Conservation (phyloP, 108 stramenopile genomes). For the Poteriospumella lacustris region DNA sequence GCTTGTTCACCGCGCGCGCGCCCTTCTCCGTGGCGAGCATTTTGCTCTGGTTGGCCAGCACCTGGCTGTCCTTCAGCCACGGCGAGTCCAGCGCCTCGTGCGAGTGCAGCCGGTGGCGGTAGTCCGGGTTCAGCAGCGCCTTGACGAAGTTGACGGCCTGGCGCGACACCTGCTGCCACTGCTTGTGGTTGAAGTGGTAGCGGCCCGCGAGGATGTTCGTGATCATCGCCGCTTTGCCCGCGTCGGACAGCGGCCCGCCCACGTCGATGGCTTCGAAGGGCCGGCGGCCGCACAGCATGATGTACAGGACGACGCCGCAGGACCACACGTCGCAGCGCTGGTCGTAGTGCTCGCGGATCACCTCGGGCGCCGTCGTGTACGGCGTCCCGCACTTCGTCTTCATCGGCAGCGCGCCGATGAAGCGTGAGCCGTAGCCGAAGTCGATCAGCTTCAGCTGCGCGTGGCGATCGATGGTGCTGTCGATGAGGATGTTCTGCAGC, state of each 20-base stretch:
- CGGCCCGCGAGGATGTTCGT: conserved; percentile 26
- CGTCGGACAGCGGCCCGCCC: background rate
- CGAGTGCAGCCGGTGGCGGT: background rate
- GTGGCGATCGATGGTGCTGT: background rate
- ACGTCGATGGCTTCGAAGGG: conserved; percentile 23
- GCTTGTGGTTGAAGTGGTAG: conserved; percentile 1
- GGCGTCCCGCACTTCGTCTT: conserved; percentile 23
- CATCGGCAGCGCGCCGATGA: conserved; percentile 15
- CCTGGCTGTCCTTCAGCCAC: conserved; percentile 1
- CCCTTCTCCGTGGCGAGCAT: background rate
- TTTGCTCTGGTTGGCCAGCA: background rate
- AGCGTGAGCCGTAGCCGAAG: conserved; percentile 23
- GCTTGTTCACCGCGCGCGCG: background rate
- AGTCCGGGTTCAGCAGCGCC: conserved; percentile 10
- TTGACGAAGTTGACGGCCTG: conserved; percentile 1
- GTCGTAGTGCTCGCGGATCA: conserved; percentile 22
- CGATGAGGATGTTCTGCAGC: conserved; percentile 22
- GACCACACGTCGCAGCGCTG: conserved; percentile 21
- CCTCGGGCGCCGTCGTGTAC: conserved; percentile 26
- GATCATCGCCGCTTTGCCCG: conserved; percentile 30
- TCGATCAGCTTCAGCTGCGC: conserved; percentile 27
- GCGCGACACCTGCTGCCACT: conserved; percentile 6
- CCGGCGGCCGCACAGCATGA: conserved; percentile 20
- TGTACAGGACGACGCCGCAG: conserved; percentile 13
- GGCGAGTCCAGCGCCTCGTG: conserved; percentile 10